Conservation (phyloP, 2,329 filamentous ascomycete genomes). For the Verticillium zaregamsianum region DNA sequence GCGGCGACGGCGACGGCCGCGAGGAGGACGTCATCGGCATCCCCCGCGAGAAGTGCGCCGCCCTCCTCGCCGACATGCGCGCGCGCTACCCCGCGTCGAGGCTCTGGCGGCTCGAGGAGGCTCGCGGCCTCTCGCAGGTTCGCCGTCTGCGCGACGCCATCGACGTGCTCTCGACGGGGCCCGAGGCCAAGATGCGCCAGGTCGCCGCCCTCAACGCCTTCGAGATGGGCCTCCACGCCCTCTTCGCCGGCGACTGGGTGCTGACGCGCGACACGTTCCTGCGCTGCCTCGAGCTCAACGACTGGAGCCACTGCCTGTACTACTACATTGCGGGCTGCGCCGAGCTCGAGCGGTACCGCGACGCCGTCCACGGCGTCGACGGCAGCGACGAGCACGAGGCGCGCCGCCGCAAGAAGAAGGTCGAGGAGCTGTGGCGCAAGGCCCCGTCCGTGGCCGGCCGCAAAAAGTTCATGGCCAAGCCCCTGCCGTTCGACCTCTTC, state of each 20-base stretch:
- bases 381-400: conserved; percentile 38
- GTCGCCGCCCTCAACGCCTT: conserved; percentile 82
- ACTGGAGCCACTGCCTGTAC: conserved; percentile 87
- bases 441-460: conserved; percentile 73
- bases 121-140: conserved; percentile 67
- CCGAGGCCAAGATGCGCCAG: conserved; percentile 75
- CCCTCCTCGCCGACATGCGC: conserved; percentile 70
- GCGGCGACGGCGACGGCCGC: not conserved
- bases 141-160: conserved; percentile 65
- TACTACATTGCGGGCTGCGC: conserved; percentile 80
- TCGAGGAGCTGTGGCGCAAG: conserved; percentile 66
- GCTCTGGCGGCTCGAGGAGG: conserved; percentile 86
- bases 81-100: conserved; percentile 73
- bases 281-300: conserved; percentile 72
- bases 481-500: conserved; percentile 86
- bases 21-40: conserved; percentile 50
- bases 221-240: conserved; percentile 71
- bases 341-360: conserved; percentile 77
- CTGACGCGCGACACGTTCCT: conserved; percentile 72
- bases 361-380: conserved; percentile 37
- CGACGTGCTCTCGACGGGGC: conserved; percentile 54
- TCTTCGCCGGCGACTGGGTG: conserved; percentile 76
- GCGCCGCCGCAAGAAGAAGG: conserved; percentile 53
- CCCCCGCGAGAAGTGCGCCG: conserved; percentile 62
- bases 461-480: conserved; percentile 84